phyloP scores from a whole-genome alignment of 2,329 filamentous ascomycete species.

The Hortaea sp. region DNA sequence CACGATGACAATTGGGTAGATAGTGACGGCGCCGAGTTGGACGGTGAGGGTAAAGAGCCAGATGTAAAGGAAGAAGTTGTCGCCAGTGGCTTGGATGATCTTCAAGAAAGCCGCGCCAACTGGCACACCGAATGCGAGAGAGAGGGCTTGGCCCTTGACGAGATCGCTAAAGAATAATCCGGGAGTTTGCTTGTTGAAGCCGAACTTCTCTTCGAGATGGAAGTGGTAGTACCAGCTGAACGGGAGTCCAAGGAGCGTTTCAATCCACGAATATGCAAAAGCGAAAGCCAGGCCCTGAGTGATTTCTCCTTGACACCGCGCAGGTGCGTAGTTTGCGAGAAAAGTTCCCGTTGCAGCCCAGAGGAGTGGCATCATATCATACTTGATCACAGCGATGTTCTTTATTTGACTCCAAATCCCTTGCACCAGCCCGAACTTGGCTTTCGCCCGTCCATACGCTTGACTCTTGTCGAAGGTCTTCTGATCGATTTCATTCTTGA shows the following conservation, averaged over 20 bases:
- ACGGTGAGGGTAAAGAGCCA: constrained; percentile 86
- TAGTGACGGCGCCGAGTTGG: constrained; percentile 88
- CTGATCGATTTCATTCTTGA: constrained; percentile 78
- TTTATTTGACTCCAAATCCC: constrained; percentile 79
- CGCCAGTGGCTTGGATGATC: constrained; percentile 90
- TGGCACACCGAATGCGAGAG: constrained; percentile 69
- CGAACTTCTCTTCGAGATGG: constrained; percentile 90
- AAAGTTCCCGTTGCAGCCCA: constrained; percentile 74
- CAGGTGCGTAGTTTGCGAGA: constrained; percentile 42
- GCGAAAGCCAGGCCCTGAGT: constrained; percentile 88
- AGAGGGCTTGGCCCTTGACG: constrained; percentile 79
- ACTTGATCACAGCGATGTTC: constrained; percentile 81
- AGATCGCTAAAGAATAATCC: constrained; percentile 82
- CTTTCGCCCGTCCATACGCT: constrained; percentile 92
- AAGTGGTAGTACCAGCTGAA: constrained; percentile 87
- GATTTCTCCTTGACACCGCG: constrained; percentile 73
- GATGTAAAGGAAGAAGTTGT: constrained; percentile 94
- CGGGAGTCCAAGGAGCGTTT: constrained; percentile 70
- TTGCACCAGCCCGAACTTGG: constrained; percentile 73
- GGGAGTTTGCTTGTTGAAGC: constrained; percentile 96
- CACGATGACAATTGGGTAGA: constrained; percentile 89
- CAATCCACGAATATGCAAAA: constrained; percentile 73
- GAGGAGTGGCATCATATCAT: constrained; percentile 79
- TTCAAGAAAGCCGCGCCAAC: constrained; percentile 85
- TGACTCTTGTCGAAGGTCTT: constrained; percentile 77